Evolutionary conservation across 495 filamentous ascomycete genomes (phyloP).

Genomic region (Glutinoglossum americanum): DNA sequence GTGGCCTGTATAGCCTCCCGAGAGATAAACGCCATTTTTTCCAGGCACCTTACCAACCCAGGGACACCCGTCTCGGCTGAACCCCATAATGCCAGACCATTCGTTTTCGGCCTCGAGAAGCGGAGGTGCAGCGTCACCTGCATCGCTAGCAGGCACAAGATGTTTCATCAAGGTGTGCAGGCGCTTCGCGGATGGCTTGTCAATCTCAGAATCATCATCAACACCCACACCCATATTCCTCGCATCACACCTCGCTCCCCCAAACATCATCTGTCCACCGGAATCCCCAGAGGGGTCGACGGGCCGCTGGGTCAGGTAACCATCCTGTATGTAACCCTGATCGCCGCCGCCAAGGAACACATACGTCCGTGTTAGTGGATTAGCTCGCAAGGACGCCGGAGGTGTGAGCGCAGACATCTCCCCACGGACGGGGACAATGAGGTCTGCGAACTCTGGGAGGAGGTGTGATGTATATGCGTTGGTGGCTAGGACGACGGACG

Average conservation of each 20-base stretch:
- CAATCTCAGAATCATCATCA: conserved; percentile 29
- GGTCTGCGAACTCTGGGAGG: conserved; percentile 24
- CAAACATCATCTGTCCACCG: conserved; percentile 40
- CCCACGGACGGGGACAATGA: conserved; percentile 44
- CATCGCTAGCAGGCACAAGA: not conserved
- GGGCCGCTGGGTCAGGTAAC: conserved; percentile 18
- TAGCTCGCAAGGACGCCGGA: not conserved
- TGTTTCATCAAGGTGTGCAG: not conserved
- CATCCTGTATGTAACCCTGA: not conserved
- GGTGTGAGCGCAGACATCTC: conserved; percentile 30
- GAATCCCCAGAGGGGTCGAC: conserved; percentile 9
- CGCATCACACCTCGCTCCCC: conserved; percentile 31
- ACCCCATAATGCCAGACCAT: conserved; percentile 46
- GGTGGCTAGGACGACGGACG: conserved; percentile 41
- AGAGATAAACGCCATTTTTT: not conserved
- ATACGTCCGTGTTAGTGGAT: not conserved
- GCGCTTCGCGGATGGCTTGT: conserved; percentile 11
- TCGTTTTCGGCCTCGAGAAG: conserved; percentile 16
- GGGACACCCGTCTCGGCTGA: conserved; percentile 31
- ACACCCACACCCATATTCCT: conserved; percentile 28
- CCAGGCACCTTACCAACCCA: conserved; percentile 18
- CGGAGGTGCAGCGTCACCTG: not conserved
- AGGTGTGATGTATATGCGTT: conserved; percentile 52
- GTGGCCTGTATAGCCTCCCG: not conserved
- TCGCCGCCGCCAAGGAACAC: not conserved